Evolutionary conservation across 2,329 filamentous ascomycete genomes (phyloP).

Genomic region (Dactylellina leptospora): DNA sequence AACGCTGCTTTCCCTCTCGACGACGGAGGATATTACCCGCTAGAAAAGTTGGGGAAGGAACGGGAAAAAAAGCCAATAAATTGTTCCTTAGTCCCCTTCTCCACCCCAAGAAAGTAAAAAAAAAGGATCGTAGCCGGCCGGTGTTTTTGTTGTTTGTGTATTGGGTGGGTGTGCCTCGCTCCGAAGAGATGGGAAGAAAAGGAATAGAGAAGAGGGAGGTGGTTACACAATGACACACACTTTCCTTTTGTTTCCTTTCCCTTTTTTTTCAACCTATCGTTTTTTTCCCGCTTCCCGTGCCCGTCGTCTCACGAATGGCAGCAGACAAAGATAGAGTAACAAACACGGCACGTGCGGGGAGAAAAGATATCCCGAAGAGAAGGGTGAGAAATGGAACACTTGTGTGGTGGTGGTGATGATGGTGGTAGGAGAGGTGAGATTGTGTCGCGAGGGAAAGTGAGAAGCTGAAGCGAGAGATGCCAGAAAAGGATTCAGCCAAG

Average conservation of each 20-base stretch:
- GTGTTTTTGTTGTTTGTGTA: slow-evolving; percentile 5
- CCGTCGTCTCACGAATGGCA: slow-evolving; percentile 2
- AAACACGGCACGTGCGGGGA: slow-evolving; percentile 26
- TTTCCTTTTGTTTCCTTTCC: slow-evolving; percentile 11
- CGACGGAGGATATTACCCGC: slow-evolving; percentile 28
- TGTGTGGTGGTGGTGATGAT: not conserved
- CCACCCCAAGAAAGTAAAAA: too few species aligned
- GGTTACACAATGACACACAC: slow-evolving; percentile 53
- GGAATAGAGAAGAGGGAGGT: too few species aligned
- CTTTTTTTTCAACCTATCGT: not conserved
- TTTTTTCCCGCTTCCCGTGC: not conserved
- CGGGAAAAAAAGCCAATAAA: not conserved
- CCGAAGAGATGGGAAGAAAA: not conserved
- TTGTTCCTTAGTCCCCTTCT: not conserved
- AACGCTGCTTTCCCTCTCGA: slow-evolving; percentile 15
- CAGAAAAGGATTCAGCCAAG: not conserved
- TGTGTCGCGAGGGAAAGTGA: slow-evolving; percentile 1
- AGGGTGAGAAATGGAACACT: not conserved
- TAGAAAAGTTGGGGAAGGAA: not conserved
- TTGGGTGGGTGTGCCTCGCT: too few species aligned
- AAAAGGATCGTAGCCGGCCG: slow-evolving; percentile 18
- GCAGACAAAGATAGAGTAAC: not conserved
- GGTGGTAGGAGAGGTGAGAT: not conserved
- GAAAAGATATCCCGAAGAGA: not conserved
- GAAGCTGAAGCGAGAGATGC: not conserved